These are phyloP conservation scores for Paracoccidioides lutzii DNA, from an alignment of 2,329 filamentous ascomycete species.

Conservation along the genomic window DNA sequence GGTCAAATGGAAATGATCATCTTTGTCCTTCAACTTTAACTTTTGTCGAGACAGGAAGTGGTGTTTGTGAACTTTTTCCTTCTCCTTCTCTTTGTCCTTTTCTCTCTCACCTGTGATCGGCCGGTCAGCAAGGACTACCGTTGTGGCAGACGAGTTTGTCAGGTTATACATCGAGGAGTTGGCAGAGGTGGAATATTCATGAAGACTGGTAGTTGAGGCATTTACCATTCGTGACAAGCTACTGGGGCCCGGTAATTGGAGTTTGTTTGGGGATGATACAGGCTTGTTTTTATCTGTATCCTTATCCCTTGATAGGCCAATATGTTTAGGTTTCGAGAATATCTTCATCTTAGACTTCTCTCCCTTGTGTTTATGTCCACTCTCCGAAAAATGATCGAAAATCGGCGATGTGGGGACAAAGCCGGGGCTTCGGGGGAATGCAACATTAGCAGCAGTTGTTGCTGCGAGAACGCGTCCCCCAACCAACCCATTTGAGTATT, in stretches of 20 bases:
- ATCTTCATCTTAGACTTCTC: conserved; percentile 56
- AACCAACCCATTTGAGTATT: conserved; percentile 40
- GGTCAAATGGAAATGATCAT: conserved; percentile 44
- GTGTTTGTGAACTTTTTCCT: conserved; percentile 41
- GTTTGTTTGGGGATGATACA: conserved; percentile 47
- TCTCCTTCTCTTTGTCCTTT: conserved; percentile 30
- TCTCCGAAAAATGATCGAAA: conserved; percentile 9
- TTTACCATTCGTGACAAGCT: conserved; percentile 44
- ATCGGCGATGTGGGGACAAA: conserved; percentile 17
- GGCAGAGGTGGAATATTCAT: conserved; percentile 41
- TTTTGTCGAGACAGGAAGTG: conserved; percentile 55
- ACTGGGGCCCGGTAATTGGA: conserved; percentile 38
- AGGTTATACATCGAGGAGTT: conserved; percentile 47
- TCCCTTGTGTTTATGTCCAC: conserved; percentile 36
- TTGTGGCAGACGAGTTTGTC: conserved; percentile 49
- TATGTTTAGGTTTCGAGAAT: conserved; percentile 55
- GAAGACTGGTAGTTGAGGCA: conserved; percentile 47
- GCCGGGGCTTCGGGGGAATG: conserved; percentile 41
- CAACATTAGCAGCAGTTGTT: conserved; percentile 49
- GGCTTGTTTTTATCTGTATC: conserved; percentile 41
- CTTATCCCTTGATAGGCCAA: conserved; percentile 49
- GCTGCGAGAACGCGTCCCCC: conserved; percentile 43
- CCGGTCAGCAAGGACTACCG: conserved; percentile 41
- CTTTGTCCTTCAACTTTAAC: conserved; percentile 49
- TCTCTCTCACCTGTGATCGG: conserved; percentile 25